Conservation (phyloP, 371 early-diverging fungal genomes). For the Phascolomyces articulosus region DNA sequence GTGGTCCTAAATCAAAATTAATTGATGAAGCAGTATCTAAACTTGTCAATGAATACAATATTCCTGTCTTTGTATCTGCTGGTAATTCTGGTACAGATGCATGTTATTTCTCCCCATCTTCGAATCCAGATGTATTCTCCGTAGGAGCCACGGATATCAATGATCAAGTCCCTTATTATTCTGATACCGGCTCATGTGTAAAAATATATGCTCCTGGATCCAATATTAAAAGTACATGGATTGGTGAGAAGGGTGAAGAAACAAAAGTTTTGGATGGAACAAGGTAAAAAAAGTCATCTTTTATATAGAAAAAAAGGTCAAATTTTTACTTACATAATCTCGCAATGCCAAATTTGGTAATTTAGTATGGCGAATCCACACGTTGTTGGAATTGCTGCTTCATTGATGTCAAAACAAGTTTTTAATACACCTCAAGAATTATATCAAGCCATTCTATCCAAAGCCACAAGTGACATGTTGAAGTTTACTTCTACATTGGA, state of each 20-base stretch:
- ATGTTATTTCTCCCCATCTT: constrained; percentile 70
- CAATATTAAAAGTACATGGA: constrained; percentile 52
- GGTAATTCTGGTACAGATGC: constrained; percentile 71
- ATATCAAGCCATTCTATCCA: constrained; percentile 14
- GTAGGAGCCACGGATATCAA: constrained; percentile 64
- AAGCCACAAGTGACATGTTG: constrained; percentile 20
- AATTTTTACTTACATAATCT: background rate
- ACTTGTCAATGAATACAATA: constrained; percentile 41
- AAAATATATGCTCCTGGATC: constrained; percentile 56
- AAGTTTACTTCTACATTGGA: background rate
- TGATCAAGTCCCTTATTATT: constrained; percentile 55
- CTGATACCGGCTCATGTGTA: constrained; percentile 60
- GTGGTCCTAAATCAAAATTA: constrained; percentile 45
- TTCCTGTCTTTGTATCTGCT: constrained; percentile 67
- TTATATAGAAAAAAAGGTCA: background rate
- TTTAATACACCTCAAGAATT: constrained; percentile 22
- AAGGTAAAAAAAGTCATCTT: no score
- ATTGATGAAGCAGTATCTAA: constrained; percentile 38
- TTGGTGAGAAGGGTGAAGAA: constrained; percentile 17
- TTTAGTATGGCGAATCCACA: constrained; percentile 82
- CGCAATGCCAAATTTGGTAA: background rate
- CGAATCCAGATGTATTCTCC: constrained; percentile 61
- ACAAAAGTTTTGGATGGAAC: constrained; percentile 66
- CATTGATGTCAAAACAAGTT: constrained; percentile 22
- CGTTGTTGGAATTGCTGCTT: constrained; percentile 77